phyloP scores from a whole-genome alignment of 2,329 filamentous ascomycete genomes.

The Venturia nashicola region DNA sequence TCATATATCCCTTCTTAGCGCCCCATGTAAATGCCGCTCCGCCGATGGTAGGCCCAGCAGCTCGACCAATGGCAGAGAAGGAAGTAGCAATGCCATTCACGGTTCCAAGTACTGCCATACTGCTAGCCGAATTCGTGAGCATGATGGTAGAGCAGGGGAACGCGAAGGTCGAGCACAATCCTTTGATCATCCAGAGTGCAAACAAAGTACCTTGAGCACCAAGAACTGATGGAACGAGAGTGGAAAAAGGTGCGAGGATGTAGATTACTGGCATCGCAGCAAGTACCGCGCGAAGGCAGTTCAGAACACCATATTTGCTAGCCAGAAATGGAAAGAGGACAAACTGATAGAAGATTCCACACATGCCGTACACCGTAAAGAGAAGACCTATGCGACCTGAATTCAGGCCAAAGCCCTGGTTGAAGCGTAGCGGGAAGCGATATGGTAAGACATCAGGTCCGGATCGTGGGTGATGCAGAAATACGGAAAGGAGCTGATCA shows the following conservation, averaged over 20 bases:
- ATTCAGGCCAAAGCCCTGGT: conserved; percentile 63
- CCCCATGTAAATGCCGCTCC: conserved; percentile 67
- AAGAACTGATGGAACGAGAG: conserved; percentile 41
- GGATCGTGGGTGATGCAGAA: conserved; percentile 63
- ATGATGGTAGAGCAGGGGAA: conserved; percentile 87
- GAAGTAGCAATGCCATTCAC: conserved; percentile 85
- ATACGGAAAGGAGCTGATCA: conserved; percentile 54
- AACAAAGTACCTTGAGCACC: conserved; percentile 51
- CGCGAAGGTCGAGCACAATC: conserved; percentile 64
- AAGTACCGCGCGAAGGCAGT: conserved; percentile 57
- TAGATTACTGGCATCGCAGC: conserved; percentile 63
- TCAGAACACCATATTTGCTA: conserved; percentile 58
- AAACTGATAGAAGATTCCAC: conserved; percentile 75
- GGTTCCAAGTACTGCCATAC: conserved; percentile 67
- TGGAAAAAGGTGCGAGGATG: conserved; percentile 69
- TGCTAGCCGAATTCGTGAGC: conserved; percentile 73
- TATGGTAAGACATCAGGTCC: conserved; percentile 40
- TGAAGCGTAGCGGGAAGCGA: conserved; percentile 66
- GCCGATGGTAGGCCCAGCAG: conserved; percentile 61
- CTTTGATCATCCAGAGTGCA: conserved; percentile 59
- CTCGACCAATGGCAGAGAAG: conserved; percentile 67
- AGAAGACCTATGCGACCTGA: conserved; percentile 70
- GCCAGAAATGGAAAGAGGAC: conserved; percentile 70
- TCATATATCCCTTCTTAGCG: conserved; percentile 60
- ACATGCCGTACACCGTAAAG: conserved; percentile 71